These are phyloP conservation scores for Myriosclerotinia curreyana DNA, from an alignment of 2,329 filamentous ascomycete genomes.

Conservation along the genomic window DNA sequence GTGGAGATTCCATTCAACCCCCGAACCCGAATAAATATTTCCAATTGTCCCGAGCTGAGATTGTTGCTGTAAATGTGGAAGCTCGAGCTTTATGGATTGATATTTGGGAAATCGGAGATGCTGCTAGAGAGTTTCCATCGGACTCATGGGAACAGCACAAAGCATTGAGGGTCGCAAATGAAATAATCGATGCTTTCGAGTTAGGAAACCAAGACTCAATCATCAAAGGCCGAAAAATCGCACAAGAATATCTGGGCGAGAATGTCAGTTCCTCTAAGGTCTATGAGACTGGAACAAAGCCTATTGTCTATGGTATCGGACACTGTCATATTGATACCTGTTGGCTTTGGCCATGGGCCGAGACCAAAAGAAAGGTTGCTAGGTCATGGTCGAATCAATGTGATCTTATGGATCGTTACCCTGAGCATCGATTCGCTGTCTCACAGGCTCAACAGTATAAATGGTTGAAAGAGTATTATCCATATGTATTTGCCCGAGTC, in stretches of 20 bases:
- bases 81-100: constrained; percentile 83
- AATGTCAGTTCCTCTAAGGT: constrained; percentile 80
- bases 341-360: constrained; percentile 98
- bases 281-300: constrained; percentile 70
- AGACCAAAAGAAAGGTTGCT: constrained; percentile 94
- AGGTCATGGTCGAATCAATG: constrained; percentile 97
- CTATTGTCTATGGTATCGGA: constrained; percentile 83
- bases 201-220: constrained; percentile 76
- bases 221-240: constrained; percentile 75
- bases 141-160: constrained; percentile 88
- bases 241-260: constrained; percentile 75
- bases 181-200: constrained; percentile 88
- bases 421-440: constrained; percentile 86
- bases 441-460: constrained; percentile 98
- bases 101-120: constrained; percentile 94
- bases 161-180: constrained; percentile 77
- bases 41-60: constrained; percentile 71
- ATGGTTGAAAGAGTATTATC: constrained; percentile 90
- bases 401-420: constrained; percentile 90
- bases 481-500: constrained; percentile 83
- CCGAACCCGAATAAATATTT: constrained; percentile 83
- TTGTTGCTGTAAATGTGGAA: constrained; percentile 83
- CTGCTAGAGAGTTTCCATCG: constrained; percentile 82
- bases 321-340: constrained; percentile 98
- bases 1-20: constrained; percentile 83